Conservation (phyloP, 352 stramenopile genomes). For the Lagenidium sp. region DNA sequence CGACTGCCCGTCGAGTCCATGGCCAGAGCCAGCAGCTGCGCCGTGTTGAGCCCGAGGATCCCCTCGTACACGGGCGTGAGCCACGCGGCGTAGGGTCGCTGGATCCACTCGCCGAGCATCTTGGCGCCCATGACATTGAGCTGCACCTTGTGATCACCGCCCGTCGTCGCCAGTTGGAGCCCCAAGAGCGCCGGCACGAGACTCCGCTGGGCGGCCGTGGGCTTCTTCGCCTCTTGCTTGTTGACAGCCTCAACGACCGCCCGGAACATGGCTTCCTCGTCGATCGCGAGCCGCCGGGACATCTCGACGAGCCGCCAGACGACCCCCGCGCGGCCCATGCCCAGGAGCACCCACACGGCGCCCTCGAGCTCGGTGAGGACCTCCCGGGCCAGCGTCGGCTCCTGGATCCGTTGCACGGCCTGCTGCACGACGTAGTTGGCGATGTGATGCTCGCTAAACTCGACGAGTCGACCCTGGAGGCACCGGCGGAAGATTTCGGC, state of each 20-base stretch:
- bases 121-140: conserved; percentile 74
- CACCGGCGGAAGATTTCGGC: conserved; percentile 54
- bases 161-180: conserved; percentile 53
- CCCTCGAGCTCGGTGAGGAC: conserved; percentile 49
- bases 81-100: conserved; percentile 45
- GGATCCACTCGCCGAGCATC: conserved; percentile 59
- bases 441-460: conserved; percentile 64
- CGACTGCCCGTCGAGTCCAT: conserved; percentile 75
- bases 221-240: conserved; percentile 79
- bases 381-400: conserved; percentile 26
- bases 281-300: conserved; percentile 49
- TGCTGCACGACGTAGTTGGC: conserved; percentile 82
- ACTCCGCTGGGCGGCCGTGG: conserved; percentile 46
- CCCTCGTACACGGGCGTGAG: conserved; percentile 44
- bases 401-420: conserved; percentile 42
- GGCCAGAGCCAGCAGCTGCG: conserved; percentile 60
- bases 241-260: conserved; percentile 46
- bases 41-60: conserved; percentile 52
- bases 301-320: conserved; percentile 75
- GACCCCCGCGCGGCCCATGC: conserved; percentile 56
- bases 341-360: conserved; percentile 61
- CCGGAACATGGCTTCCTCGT: conserved; percentile 40
- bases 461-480: conserved; percentile 45
- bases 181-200: conserved; percentile 55
- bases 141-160: conserved; percentile 34